Conservation (phyloP, 176 grass and related monocot genomes). For the Triticum dicoccoides region DNA sequence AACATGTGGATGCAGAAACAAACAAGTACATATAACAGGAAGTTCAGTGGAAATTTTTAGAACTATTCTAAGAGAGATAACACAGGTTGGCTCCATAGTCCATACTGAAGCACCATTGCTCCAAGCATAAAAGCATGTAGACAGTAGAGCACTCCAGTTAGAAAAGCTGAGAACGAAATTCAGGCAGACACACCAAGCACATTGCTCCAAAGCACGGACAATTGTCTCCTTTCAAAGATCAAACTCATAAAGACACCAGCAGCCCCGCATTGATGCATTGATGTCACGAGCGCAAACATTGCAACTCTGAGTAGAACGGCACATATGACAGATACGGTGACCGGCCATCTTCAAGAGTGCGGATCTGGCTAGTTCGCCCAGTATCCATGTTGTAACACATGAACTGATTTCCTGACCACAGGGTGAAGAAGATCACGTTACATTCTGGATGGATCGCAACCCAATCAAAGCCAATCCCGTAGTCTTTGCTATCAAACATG, state of each 20-base stretch:
- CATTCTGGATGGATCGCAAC: background rate
- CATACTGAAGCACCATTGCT: background rate
- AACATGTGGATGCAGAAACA: background rate
- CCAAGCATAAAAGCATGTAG: background rate
- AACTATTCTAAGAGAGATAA: background rate
- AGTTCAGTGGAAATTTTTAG: background rate
- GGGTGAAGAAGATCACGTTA: background rate
- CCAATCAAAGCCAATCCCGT: background rate
- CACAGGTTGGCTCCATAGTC: background rate
- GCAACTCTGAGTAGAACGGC: background rate
- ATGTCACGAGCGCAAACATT: background rate
- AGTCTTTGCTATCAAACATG: background rate
- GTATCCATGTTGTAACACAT: background rate
- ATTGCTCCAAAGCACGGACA: background rate
- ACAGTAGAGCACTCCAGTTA: too few species aligned
- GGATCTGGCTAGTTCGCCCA: background rate
- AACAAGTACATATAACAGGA: background rate
- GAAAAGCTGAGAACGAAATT: background rate
- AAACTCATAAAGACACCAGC: background rate
- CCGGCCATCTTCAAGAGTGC: background rate
- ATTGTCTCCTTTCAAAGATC: background rate
- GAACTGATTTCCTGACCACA: background rate
- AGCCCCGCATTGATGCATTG: too few species aligned
- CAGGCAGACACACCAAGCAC: background rate
- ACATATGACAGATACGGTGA: background rate